Percentiles rank a stretch among this genome's conserved stretches.
Evolutionary conservation across 2,329 filamentous ascomycete species (phyloP).

Genomic region (Annulohypoxylon truncatum): DNA sequence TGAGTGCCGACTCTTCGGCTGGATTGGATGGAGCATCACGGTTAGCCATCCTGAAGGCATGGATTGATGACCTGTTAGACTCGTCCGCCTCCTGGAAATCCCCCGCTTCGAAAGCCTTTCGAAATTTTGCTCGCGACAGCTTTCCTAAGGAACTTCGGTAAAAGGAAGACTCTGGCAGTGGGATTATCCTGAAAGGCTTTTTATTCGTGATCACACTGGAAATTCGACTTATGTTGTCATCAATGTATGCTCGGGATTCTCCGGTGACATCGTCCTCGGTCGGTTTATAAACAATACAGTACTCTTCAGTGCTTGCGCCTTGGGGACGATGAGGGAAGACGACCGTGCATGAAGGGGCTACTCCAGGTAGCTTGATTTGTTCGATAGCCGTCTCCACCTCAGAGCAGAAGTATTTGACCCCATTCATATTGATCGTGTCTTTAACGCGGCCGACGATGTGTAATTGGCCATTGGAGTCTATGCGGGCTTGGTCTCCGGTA

Average conservation of each 20-base stretch:
- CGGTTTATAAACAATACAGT: slow-evolving; percentile 6
- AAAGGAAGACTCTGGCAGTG: background rate
- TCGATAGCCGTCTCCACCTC: slow-evolving; percentile 7
- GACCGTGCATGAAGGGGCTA: background rate
- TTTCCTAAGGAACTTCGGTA: background rate
- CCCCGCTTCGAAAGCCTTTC: slow-evolving; percentile 4
- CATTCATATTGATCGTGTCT: slow-evolving; percentile 61
- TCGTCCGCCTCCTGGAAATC: slow-evolving; percentile 5
- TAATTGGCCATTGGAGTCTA: slow-evolving; percentile 53
- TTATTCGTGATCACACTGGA: slow-evolving; percentile 9
- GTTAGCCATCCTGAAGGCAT: slow-evolving; percentile 7
- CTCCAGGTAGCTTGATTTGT: background rate
- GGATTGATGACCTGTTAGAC: background rate
- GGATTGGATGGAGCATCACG: slow-evolving; percentile 3
- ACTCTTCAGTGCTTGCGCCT: slow-evolving; percentile 7
- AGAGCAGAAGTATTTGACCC: slow-evolving; percentile 52
- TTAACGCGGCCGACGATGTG: slow-evolving; percentile 55
- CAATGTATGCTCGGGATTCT: background rate
- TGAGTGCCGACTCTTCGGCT: background rate
- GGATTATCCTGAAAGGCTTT: slow-evolving; percentile 7
- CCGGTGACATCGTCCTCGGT: background rate
- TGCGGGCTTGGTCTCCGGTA: slow-evolving; percentile 54
- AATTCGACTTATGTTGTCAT: slow-evolving; percentile 2
- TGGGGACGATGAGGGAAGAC: slow-evolving; percentile 9
- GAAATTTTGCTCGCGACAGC: slow-evolving; percentile 7